Conservation (phyloP, 176 grass and related monocot species). For the Saccharum officinarum region DNA sequence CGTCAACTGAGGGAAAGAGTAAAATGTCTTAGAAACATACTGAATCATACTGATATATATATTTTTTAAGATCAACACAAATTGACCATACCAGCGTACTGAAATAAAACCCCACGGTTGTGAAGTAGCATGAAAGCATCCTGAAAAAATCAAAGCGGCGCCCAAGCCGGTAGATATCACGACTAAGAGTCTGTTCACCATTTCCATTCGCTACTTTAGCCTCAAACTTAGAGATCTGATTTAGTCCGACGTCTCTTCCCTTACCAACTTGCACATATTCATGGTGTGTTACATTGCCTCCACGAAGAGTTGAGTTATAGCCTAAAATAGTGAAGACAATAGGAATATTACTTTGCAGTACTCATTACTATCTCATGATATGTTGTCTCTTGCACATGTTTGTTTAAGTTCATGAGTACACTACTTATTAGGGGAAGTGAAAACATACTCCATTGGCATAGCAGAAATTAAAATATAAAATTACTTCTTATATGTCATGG, state of each 20-base stretch:
- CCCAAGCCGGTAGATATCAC: slow-evolving; percentile 89
- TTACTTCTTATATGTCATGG: neutral
- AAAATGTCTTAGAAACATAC: slow-evolving; percentile 25
- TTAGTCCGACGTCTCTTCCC: slow-evolving; percentile 90
- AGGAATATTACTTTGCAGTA: neutral
- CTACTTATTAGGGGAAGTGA: neutral
- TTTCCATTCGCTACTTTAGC: slow-evolving; percentile 96
- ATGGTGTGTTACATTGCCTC: slow-evolving; percentile 89
- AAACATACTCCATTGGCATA: neutral
- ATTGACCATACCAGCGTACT: slow-evolving; percentile 74
- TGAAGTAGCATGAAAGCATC: slow-evolving; percentile 98
- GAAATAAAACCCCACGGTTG: slow-evolving; percentile 88
- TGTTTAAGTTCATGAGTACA: neutral
- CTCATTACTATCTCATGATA: slow-evolving; percentile 1
- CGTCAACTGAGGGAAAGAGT: slow-evolving; percentile 60
- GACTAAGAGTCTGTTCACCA: slow-evolving; percentile 89
- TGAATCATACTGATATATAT: neutral
- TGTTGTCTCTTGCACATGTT: slow-evolving; percentile 2
- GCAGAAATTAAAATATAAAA: slow-evolving; percentile 9
- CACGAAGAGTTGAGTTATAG: slow-evolving; percentile 88
- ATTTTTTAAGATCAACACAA: slow-evolving; percentile 9
- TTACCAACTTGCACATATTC: slow-evolving; percentile 98
- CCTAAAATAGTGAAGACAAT: slow-evolving; percentile 46
- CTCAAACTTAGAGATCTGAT: slow-evolving; percentile 92
- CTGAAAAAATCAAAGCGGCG: slow-evolving; percentile 96